Evolutionary conservation across 1,284 basidiomycete species (phyloP), one percentile per base, ranked within the genome.

Genomic region (Ustilago curta): DNA sequence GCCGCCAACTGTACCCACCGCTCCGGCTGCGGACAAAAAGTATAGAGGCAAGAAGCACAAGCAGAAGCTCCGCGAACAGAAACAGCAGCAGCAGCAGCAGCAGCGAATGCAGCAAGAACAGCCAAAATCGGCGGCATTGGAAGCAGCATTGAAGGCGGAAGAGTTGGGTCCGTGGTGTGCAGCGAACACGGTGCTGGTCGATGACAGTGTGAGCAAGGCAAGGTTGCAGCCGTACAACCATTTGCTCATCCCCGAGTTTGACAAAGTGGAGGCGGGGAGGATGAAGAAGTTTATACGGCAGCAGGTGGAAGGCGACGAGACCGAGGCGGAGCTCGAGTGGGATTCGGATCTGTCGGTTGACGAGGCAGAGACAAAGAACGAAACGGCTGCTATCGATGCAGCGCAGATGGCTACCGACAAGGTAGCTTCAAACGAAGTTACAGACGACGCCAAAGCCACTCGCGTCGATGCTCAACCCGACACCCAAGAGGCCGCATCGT

Each of bases 131-230:
- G 66, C 66, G 1, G 53, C 59, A 8, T n/a, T 53, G 1, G 50
- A 69, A 37, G 59, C 66, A 3, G 54, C 59, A 8, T 7, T n/a
- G 32, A 12, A 14, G 25, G 66, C 66, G 8, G 59, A 56, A 12
- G 39, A 54, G 12, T 21, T 47, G 40, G 54, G 68, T 4, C 78
- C 77, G 11, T 83, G 72, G 70, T 91, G 92, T 77, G 91, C 90
- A 0, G 89, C 90, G 0, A 91, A 91, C 2, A 94, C 93, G 0
- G 84, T 95, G 19, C 88, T 95, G 18, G 87, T 95, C 16, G 93
- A 95, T 80, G 93, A 95, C 82, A 93, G 92, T 2, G 88, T 89
- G 8, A 87, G 87, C 45, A 95, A 95, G 83, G 93, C 92, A 0
- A 87, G 87, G 19, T 86, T 92, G 31, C 93, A 95, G 79, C 93